A percentile compares a stretch with the other conserved stretches of the same genome.
Conservation (phyloP, 148 eudicot genomes). For the Camellia lanceoleosa region DNA sequence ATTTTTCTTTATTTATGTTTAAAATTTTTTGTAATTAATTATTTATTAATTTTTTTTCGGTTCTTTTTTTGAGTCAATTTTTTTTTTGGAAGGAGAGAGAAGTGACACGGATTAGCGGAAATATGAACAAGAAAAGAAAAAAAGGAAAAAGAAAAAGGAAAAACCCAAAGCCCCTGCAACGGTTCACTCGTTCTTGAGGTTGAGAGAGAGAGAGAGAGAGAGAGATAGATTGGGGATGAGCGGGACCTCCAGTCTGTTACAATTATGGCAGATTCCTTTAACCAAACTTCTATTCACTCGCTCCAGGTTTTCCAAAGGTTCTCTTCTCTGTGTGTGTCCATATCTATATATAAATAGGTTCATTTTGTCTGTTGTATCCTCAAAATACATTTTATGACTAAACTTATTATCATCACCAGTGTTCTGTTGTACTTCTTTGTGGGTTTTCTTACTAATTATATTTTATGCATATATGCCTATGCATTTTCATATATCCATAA, state of each 20-base stretch:
- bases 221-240: constrained; percentile 25
- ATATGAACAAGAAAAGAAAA: too few species aligned
- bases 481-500: neutral
- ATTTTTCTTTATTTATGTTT: too few species aligned
- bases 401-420: neutral
- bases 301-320: constrained; percentile 45
- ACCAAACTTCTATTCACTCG: constrained; percentile 37
- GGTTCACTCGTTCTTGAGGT: neutral
- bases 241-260: constrained; percentile 36
- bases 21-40: too few species aligned
- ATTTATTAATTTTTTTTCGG: too few species aligned
- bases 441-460: neutral
- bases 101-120: too few species aligned
- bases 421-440: neutral
- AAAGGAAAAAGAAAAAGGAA: neutral
- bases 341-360: neutral
- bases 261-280: constrained; percentile 60
- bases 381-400: neutral
- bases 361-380: neutral
- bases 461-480: neutral
- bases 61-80: too few species aligned
- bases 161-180: neutral
- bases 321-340: neutral
- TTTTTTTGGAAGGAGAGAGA: too few species aligned
- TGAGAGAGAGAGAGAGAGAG: constrained; percentile 14